Conservation (phyloP, 2,329 filamentous ascomycete species). For the Shiraia bambusicola region DNA sequence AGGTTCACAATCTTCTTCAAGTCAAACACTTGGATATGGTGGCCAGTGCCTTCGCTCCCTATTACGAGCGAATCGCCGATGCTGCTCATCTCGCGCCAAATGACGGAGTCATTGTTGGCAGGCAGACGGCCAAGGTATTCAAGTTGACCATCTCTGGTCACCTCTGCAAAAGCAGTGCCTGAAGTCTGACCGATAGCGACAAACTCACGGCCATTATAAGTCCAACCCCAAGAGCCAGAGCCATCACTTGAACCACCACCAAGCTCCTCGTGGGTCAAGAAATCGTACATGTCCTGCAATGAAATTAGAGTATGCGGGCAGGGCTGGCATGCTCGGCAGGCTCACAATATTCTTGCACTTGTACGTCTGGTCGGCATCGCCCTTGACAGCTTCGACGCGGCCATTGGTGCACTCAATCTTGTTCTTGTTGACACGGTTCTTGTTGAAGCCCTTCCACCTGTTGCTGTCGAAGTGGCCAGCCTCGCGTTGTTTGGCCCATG, state of each 20-base stretch:
- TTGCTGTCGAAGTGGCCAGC: slow-evolving; percentile 36
- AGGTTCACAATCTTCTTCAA: slow-evolving; percentile 48
- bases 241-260: slow-evolving; percentile 49
- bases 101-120: slow-evolving; percentile 47
- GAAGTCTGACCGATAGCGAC: slow-evolving; percentile 58
- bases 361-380: slow-evolving; percentile 45
- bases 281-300: slow-evolving; percentile 55
- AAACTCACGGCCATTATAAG: slow-evolving; percentile 55
- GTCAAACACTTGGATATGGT: slow-evolving; percentile 64
- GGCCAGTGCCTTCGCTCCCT: slow-evolving; percentile 45
- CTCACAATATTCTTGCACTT: slow-evolving; percentile 52
- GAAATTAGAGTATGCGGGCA: slow-evolving; percentile 7
- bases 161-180: slow-evolving; percentile 57
- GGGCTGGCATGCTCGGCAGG: background rate
- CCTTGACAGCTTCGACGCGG: slow-evolving; percentile 39
- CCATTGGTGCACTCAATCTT: slow-evolving; percentile 39
- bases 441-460: slow-evolving; percentile 34
- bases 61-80: slow-evolving; percentile 46
- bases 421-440: slow-evolving; percentile 30
- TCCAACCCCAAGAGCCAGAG: slow-evolving; percentile 57
- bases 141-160: slow-evolving; percentile 52
- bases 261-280: slow-evolving; percentile 57
- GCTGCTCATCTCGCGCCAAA: slow-evolving; percentile 57
- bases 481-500: slow-evolving; percentile 35
- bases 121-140: slow-evolving; percentile 57